Evolutionary conservation across 768 basidiomycete species (phyloP).

Genomic region (Butyriboletus loyo): DNA sequence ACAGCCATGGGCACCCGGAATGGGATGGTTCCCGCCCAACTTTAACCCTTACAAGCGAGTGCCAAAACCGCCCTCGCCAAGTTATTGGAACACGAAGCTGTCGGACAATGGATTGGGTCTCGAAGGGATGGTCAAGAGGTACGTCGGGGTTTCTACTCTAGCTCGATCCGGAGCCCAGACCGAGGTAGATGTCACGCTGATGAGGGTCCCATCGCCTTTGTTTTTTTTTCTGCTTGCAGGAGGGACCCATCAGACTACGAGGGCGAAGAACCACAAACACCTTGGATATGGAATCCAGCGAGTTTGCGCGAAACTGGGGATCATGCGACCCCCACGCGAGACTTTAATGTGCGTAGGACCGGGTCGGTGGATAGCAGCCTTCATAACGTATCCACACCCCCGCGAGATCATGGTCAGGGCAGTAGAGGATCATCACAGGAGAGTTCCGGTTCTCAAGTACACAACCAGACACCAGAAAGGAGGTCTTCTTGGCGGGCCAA

Average conservation of each 20-base stretch:
- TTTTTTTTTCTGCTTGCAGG: slow-evolving; percentile 10
- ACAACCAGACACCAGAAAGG: slow-evolving; percentile 24
- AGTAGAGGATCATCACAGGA: slow-evolving; percentile 16
- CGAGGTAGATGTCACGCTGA: slow-evolving; percentile 9
- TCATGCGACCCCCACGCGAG: slow-evolving; percentile 29
- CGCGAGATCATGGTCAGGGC: slow-evolving; percentile 22
- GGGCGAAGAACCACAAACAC: slow-evolving; percentile 48
- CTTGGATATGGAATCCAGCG: slow-evolving; percentile 73
- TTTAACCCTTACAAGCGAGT: slow-evolving; percentile 65
- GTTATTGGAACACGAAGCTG: slow-evolving; percentile 60
- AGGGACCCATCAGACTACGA: slow-evolving; percentile 32
- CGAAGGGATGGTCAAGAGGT: slow-evolving; percentile 60
- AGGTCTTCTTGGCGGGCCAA: slow-evolving; percentile 9
- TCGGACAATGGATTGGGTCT: slow-evolving; percentile 64
- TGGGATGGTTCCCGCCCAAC: slow-evolving; percentile 30
- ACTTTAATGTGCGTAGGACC: slow-evolving; percentile 23
- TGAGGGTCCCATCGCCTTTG: not conserved
- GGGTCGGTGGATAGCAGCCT: slow-evolving; percentile 20
- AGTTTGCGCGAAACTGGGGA: slow-evolving; percentile 34
- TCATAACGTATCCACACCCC: slow-evolving; percentile 11
- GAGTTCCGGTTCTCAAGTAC: slow-evolving; percentile 9
- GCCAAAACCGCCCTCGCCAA: slow-evolving; percentile 58
- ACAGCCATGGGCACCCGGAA: slow-evolving; percentile 33
- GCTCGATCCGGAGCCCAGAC: not conserved
- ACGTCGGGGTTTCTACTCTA: slow-evolving; percentile 24